Base-by-base conservation (phyloP, 805 yeast genomes). In the Kurtzmaniella fragi region DNA sequence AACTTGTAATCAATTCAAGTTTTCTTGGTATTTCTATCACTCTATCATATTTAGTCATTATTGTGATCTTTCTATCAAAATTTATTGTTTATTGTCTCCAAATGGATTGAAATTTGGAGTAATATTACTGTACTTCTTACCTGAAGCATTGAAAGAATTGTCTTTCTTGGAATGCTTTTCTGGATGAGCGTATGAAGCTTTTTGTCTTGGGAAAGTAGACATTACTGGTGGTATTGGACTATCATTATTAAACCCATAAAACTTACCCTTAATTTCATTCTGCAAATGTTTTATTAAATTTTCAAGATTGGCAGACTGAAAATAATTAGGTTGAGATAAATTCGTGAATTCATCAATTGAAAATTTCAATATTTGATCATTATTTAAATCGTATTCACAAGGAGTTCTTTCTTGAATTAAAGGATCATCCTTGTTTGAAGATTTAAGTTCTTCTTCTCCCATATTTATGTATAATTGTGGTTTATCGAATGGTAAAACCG, bases 291-390 rank as follows among this genome's bases (percentile, higher is more conserved):
- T 61, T 28, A 77, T 58, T 45, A 77, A 64, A 50, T 72, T 75
- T 35, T 56, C 50, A 45, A 77, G 67, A 41, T 75, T 74, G 31
- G 64, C 64, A 50, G 71, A 70, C 46, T 77, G 82, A 64, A 77
- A 77, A 49, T 70, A 72, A 40, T 66, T 70, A 11, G 79, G 76
- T 17, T 51, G 49, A 3, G 62, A 44, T 36, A 75, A 56, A 32
- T 58, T 62, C 13, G 56, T 59, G 41, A 76, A 61, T 40, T 71
- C 75, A 32, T 65, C 69, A 16, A 70, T 61, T 1, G 68, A 64
- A 31, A 74, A 73, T 39, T 69, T 63, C 42, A 67, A 53, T 23
- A 67, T 54, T 50, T 63, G 65, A 13, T 65, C 73, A 42, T 63
- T 60, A n/a, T 59, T 39, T 32, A 68, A 50, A 29, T 59, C 62